Percentiles rank a stretch among this genome's conserved stretches.
These are phyloP conservation scores for Pythium folliculosum DNA, from an alignment of 352 stramenopile genomes.

Conservation along the genomic window DNA sequence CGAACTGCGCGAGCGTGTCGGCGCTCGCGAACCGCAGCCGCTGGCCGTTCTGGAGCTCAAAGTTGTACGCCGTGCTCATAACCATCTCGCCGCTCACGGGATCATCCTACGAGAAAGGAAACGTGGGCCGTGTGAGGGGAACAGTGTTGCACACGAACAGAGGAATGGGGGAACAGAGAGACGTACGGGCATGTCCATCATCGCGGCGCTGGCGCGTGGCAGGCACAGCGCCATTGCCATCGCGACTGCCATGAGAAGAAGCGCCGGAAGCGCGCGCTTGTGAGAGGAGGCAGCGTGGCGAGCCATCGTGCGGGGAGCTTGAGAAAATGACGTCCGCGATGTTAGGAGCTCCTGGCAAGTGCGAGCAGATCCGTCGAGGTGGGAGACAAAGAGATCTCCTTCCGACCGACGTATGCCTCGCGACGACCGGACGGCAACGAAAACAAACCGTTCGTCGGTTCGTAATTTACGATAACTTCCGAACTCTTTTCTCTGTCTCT, in stretches of 20 bases:
- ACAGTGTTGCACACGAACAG: not conserved
- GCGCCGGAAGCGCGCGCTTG: slow-evolving; percentile 12
- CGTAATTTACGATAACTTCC: slow-evolving; percentile 7
- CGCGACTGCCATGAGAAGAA: slow-evolving; percentile 22
- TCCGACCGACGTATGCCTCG: not conserved
- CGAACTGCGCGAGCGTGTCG: slow-evolving; percentile 55
- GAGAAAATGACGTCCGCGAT: not conserved
- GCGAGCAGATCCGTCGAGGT: too few relatives aligned
- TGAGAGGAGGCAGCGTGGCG: not conserved
- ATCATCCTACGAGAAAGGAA: slow-evolving; percentile 41
- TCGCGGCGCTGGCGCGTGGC: slow-evolving; percentile 28
- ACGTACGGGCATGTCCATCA: slow-evolving; percentile 70
- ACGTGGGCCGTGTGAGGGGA: not conserved
- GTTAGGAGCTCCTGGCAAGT: not conserved
- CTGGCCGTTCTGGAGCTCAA: slow-evolving; percentile 70
- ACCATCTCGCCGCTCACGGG: slow-evolving; percentile 70
- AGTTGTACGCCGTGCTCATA: slow-evolving; percentile 57
- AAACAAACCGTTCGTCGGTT: not conserved
- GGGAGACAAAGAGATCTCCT: not conserved
- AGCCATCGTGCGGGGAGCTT: not conserved
- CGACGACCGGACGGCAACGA: not conserved
- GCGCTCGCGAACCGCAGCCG: slow-evolving; percentile 56
- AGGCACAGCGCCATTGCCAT: slow-evolving; percentile 3
- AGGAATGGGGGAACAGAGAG: too few relatives aligned
- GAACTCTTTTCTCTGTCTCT: not conserved